A percentile compares a stretch with the other conserved stretches of the same genome.
phyloP scores from a whole-genome alignment of 140 eudicot species.

The Bidens hawaiensis region DNA sequence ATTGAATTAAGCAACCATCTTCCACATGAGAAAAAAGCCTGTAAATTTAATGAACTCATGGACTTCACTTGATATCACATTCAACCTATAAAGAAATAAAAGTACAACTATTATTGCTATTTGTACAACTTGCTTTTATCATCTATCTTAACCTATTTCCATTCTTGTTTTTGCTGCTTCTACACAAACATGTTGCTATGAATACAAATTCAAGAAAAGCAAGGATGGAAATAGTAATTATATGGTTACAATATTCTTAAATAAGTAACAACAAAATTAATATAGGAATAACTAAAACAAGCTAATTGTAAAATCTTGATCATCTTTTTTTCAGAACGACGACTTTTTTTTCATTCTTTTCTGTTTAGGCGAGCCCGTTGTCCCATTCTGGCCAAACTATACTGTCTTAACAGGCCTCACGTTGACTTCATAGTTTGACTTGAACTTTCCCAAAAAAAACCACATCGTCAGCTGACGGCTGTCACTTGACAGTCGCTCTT shows the following conservation, averaged over 20 bases:
- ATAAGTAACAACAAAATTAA: constrained; percentile 1
- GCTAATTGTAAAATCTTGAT: background rate
- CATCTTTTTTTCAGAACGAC: too few relatives aligned
- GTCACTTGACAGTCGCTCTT: too few relatives aligned
- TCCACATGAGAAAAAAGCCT: constrained; percentile 31
- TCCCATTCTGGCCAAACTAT: too few relatives aligned
- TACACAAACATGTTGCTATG: constrained; percentile 23
- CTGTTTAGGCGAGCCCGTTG: too few relatives aligned
- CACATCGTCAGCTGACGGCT: too few relatives aligned
- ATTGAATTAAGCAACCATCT: constrained; percentile 32
- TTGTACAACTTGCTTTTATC: constrained; percentile 15
- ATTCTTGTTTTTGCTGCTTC: constrained; percentile 65
- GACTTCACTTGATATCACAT: constrained; percentile 52
- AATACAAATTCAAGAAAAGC: constrained; percentile 49
- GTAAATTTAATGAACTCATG: constrained; percentile 71
- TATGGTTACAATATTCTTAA: background rate
- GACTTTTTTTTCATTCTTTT: too few relatives aligned
- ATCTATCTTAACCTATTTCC: constrained; percentile 48
- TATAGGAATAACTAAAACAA: background rate
- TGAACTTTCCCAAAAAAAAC: too few relatives aligned
- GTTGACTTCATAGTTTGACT: too few relatives aligned
- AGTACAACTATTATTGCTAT: constrained; percentile 23
- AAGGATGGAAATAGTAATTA: constrained; percentile 49
- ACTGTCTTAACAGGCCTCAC: too few relatives aligned
- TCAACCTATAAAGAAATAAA: constrained; percentile 31